A percentile compares a stretch with the other conserved stretches of the same genome.
Evolutionary conservation across 768 basidiomycete genomes (phyloP).

Genomic region (Termitomyces sp.): DNA sequence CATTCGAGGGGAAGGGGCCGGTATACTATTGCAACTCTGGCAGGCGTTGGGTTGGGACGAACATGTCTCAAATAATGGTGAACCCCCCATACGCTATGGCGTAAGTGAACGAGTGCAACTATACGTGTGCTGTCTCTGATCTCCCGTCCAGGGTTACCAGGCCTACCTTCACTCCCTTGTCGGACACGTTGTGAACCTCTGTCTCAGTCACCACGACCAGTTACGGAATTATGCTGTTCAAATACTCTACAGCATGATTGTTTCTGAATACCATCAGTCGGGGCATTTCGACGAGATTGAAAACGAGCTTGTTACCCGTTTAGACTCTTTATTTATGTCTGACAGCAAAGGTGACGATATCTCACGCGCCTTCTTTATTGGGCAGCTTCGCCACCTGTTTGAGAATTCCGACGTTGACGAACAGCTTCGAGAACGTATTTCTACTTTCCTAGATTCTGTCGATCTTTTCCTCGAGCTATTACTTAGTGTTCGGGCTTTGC

Average conservation of each 20-base stretch:
- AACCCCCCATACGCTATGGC: slow-evolving; percentile 57
- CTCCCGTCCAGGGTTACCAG: slow-evolving; percentile 66
- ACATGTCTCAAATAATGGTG: slow-evolving; percentile 43
- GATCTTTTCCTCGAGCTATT: slow-evolving; percentile 91
- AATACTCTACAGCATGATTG: slow-evolving; percentile 93
- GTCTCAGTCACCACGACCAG: slow-evolving; percentile 92
- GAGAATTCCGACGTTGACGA: slow-evolving; percentile 79
- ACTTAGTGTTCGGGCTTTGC: slow-evolving; percentile 80
- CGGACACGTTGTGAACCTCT: slow-evolving; percentile 85
- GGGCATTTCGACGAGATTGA: slow-evolving; percentile 87
- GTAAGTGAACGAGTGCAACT: slow-evolving; percentile 40
- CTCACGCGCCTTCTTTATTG: slow-evolving; percentile 88
- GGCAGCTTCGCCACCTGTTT: slow-evolving; percentile 85
- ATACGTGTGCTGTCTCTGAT: slow-evolving; percentile 5
- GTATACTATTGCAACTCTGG: slow-evolving; percentile 78
- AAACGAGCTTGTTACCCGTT: slow-evolving; percentile 83
- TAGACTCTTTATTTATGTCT: slow-evolving; percentile 91
- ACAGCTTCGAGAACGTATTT: slow-evolving; percentile 69
- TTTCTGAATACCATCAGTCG: slow-evolving; percentile 82
- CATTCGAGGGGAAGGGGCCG: slow-evolving; percentile 86
- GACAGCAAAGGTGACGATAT: slow-evolving; percentile 89
- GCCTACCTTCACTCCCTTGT: slow-evolving; percentile 76
- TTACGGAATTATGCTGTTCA: slow-evolving; percentile 86
- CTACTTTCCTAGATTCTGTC: slow-evolving; percentile 81
- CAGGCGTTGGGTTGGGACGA: slow-evolving; percentile 78